These are phyloP conservation scores for Citrus maxima DNA, from an alignment of 345 rosid genomes.

Conservation along the genomic window DNA sequence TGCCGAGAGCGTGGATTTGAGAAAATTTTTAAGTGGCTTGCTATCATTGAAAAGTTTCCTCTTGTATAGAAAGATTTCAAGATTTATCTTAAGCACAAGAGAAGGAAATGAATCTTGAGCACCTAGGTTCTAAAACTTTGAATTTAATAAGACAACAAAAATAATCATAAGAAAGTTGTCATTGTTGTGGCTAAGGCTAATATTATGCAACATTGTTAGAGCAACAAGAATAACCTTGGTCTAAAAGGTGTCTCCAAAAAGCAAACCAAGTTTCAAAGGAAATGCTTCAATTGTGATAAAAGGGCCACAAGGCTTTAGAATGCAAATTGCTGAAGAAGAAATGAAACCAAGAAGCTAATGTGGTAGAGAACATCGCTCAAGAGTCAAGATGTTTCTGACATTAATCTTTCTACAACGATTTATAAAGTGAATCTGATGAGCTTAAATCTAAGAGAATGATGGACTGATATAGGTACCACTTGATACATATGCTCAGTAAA, in stretches of 20 bases:
- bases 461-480: background rate
- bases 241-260: background rate
- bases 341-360: too few relatives aligned
- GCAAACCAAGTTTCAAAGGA: background rate
- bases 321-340: too few relatives aligned
- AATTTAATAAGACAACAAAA: background rate
- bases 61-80: background rate
- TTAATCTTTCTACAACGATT: too few relatives aligned
- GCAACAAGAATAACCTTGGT: background rate
- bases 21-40: background rate
- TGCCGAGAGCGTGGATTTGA: accelerated
- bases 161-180: background rate
- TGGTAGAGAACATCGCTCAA: too few relatives aligned
- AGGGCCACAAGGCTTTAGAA: background rate
- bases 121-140: background rate
- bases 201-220: background rate
- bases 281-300: too few relatives aligned
- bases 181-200: background rate
- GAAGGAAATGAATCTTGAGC: background rate
- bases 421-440: too few relatives aligned
- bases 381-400: too few relatives aligned
- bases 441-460: background rate
- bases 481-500: background rate
- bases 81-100: background rate
- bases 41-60: background rate